phyloP scores from a whole-genome alignment of 257 asterid species.

The Solanum clarkiae region DNA sequence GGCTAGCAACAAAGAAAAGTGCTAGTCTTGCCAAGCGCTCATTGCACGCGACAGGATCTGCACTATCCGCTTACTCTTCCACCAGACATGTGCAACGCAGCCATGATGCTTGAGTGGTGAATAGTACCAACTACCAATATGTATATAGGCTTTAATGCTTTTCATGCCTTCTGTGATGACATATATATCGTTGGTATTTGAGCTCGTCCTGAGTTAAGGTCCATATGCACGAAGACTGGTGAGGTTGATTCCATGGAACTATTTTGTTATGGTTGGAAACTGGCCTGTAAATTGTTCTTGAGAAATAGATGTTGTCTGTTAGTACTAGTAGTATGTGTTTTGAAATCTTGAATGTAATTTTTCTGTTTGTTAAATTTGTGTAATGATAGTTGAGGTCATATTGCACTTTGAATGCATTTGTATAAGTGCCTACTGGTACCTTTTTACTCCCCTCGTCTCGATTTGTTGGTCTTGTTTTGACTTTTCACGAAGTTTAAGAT shows the following conservation, averaged over 20 bases:
- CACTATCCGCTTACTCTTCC: conserved; percentile 41
- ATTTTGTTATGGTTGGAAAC: background rate
- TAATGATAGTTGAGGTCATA: background rate
- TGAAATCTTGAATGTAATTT: background rate
- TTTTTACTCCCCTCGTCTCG: too few relatives aligned
- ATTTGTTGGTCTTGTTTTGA: too few relatives aligned
- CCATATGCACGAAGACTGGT: background rate
- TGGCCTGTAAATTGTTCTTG: background rate
- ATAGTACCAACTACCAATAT: background rate
- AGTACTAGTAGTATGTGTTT: background rate
- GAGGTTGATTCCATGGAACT: background rate
- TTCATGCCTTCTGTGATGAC: background rate
- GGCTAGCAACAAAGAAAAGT: conserved; percentile 43
- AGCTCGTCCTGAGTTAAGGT: background rate
- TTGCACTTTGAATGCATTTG: background rate
- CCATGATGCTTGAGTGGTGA: background rate
- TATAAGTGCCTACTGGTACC: too few relatives aligned
- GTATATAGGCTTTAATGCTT: background rate
- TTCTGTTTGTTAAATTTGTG: background rate
- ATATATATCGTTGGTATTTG: background rate
- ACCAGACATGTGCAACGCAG: conserved; percentile 15
- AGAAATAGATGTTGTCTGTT: background rate
- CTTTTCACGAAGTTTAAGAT: too few relatives aligned
- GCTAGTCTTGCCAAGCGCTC: conserved; percentile 44
- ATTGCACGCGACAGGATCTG: conserved; percentile 46